A percentile compares a stretch with the other conserved stretches of the same genome.
These are phyloP conservation scores for Phlyctochytrium planicorne DNA, from an alignment of 192 early-diverging fungal species.

Conservation along the genomic window DNA sequence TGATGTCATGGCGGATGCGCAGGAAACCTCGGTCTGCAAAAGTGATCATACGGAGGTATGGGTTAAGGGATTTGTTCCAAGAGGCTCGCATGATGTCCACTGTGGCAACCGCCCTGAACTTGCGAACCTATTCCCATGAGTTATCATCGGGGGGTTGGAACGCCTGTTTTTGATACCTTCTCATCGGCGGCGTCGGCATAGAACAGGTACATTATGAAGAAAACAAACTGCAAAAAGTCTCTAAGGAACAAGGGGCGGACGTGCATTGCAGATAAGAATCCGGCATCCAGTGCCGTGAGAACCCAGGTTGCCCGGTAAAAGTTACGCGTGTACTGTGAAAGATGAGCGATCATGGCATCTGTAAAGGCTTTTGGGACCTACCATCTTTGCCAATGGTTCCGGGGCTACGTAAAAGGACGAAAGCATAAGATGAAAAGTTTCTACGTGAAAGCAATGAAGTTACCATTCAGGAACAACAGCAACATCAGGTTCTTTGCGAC, in stretches of 20 bases:
- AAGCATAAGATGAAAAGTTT: no score
- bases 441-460: no score
- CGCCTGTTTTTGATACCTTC: conserved; percentile 60
- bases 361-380: conserved; percentile 33
- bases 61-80: conserved; percentile 83
- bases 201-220: conserved; percentile 79
- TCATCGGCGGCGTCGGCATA: conserved; percentile 81
- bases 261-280: conserved; percentile 86
- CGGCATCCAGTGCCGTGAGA: conserved; percentile 88
- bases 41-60: conserved; percentile 56
- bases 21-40: conserved; percentile 40
- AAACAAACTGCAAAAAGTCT: conserved; percentile 74
- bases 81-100: conserved; percentile 81
- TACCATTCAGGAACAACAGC: conserved; percentile 71
- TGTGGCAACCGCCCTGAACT: conserved; percentile 73
- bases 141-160: not conserved
- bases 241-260: conserved; percentile 72
- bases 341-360: conserved; percentile 20
- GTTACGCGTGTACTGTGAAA: conserved; percentile 74
- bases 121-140: conserved; percentile 48
- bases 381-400: conserved; percentile 76
- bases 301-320: conserved; percentile 91
- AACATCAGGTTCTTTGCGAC: conserved; percentile 67
- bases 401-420: conserved; percentile 58
- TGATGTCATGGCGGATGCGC: conserved; percentile 40